Evolutionary conservation across 2,329 filamentous ascomycete species (phyloP).

Genomic region (Stachybotrys chlorohalonatus): DNA sequence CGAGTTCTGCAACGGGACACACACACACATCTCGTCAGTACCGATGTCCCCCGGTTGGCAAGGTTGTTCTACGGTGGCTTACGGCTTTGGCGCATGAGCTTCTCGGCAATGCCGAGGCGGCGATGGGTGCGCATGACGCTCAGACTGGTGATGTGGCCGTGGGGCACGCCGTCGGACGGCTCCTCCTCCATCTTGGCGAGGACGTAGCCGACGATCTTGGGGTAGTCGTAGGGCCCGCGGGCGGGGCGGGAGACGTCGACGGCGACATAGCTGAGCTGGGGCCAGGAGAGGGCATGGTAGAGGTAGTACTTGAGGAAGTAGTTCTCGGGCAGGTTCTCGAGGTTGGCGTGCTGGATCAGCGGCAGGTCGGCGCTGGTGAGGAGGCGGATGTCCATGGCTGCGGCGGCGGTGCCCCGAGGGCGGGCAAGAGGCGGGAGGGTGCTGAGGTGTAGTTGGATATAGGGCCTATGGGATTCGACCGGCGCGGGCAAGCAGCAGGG

Average conservation of each 20-base stretch:
- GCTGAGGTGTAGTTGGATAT: neutral
- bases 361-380: constrained; percentile 77
- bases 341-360: constrained; percentile 94
- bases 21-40: neutral
- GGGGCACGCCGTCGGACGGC: constrained; percentile 77
- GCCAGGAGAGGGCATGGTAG: constrained; percentile 97
- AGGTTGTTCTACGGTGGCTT: constrained; percentile 28
- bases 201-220: constrained; percentile 98
- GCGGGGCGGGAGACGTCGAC: constrained; percentile 79
- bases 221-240: constrained; percentile 75
- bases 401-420: neutral
- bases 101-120: constrained; percentile 85
- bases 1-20: constrained; percentile 54
- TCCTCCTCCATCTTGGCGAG: constrained; percentile 99
- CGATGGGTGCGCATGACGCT: constrained; percentile 96
- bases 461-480: neutral
- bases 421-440: neutral
- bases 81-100: constrained; percentile 95
- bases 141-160: constrained; percentile 92
- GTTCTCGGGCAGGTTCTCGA: constrained; percentile 98
- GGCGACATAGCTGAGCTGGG: constrained; percentile 91
- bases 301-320: constrained; percentile 99
- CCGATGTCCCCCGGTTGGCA: neutral
- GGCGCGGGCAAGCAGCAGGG: neutral
- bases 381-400: constrained; percentile 80